Evolutionary conservation across 148 eudicot genomes (phyloP), one percentile per base, ranked within the genome.

Genomic region (Pharnaceum exiguum): DNA sequence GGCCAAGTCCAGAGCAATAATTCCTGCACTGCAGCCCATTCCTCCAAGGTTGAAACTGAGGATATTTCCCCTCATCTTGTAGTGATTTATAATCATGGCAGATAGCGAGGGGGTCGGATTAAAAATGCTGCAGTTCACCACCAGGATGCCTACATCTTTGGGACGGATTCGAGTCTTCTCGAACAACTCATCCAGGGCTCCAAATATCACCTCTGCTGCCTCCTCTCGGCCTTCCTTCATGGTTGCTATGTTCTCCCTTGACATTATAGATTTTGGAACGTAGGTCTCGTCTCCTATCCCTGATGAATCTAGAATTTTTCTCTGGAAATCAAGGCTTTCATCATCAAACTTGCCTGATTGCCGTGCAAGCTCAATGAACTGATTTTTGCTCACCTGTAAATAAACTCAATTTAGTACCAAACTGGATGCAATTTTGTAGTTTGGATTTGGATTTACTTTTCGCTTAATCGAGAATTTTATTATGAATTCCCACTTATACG

Each of bases 91-190:
- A 21, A 93, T 79, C 99, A 93, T 93, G 42, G 99, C 96, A 2
- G 99, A 93, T 1, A 93, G 80, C 1, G 99, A 93, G 0, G 99
- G 99, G 1, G 99, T 93, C 0, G 99, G 99, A 75, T 88, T 93
- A 72, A 93, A 93, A 11, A 88, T 80, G 79, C 99, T 93, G 82
- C 99, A 93, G 67, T 93, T 93, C n/a, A 93, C 95, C 5, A 93
- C 96, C 19, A 93, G 80, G 13, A 93, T 66, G 0, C 99, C 99
- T 0, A 93, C 79, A 51, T 93, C 99, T 43, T 93, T 93, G 0
- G 99, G 82, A 0, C 91, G 74, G 22, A 88, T 73, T 5, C 65
- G 10, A 0, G 95, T 82, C 59, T 85, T 88, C 59, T 88, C 85
- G 29, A 93, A 93, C 1, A 93, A 86, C 71, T 93, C 96, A 30